These are phyloP conservation scores for Hypoxylon sp. DNA, from an alignment of 2,329 filamentous ascomycete genomes.

Conservation along the genomic window DNA sequence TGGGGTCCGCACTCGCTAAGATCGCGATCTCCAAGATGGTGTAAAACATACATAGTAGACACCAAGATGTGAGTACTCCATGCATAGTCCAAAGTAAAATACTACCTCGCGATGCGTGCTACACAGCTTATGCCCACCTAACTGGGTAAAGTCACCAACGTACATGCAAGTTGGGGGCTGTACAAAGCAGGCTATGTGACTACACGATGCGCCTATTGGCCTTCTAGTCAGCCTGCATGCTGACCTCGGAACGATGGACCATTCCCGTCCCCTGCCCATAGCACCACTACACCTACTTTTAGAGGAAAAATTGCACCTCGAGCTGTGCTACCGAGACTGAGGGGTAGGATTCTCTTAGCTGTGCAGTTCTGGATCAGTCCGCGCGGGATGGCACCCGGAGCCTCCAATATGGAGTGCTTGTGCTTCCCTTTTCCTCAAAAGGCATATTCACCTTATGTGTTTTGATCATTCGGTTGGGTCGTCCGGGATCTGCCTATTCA, in stretches of 20 bases:
- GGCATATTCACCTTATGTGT: neutral
- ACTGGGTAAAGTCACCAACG: slow-evolving; percentile 16
- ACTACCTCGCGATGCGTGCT: slow-evolving; percentile 21
- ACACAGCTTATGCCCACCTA: slow-evolving; percentile 7
- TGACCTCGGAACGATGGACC: slow-evolving; percentile 18
- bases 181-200: slow-evolving; percentile 24
- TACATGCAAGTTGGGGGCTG: slow-evolving; percentile 36
- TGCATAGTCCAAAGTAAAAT: slow-evolving; percentile 20
- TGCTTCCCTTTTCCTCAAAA: slow-evolving; percentile 7
- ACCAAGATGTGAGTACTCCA: slow-evolving; percentile 1
- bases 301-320: slow-evolving; percentile 18
- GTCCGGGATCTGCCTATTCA: slow-evolving; percentile 8
- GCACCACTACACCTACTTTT: slow-evolving; percentile 16
- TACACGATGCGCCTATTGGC: slow-evolving; percentile 25
- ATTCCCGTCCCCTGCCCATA: slow-evolving; percentile 20
- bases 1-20: slow-evolving; percentile 2
- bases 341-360: slow-evolving; percentile 30
- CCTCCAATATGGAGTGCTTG: slow-evolving; percentile 15
- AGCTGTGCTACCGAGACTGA: slow-evolving; percentile 25
- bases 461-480: neutral
- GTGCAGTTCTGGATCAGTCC: slow-evolving; percentile 20
- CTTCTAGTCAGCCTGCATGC: slow-evolving; percentile 28
- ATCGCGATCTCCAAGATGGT: slow-evolving; percentile 17
- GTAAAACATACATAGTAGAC: slow-evolving; percentile 8
- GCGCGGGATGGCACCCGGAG: neutral